Evolutionary conservation across 306 rosid species (phyloP), one percentile per base, ranked within the genome.

Genomic region (Vigna radiata): DNA sequence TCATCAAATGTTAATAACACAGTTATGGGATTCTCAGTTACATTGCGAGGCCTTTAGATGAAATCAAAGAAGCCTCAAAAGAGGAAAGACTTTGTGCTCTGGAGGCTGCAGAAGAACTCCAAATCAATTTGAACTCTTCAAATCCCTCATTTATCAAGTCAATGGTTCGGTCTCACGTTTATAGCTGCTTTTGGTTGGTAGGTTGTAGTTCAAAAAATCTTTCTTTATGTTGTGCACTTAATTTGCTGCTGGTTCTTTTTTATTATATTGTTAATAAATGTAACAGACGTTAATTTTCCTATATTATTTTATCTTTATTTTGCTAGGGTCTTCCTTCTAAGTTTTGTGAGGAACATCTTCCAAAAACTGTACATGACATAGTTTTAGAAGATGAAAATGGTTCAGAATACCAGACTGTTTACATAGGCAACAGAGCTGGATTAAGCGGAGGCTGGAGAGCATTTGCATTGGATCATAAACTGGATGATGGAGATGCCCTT

Each of bases 141-240:
- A 85, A 87, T 58, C 95, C 96, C n/a, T 72, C 81, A 7, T 90
- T 90, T 61, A 52, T 88, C 41, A 92, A 92, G 76, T 88, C 97
- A 19, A 92, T 90, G 97, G 76, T 92, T 44, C 91, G 93, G 62
- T 92, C 97, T 79, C 95, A 92, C 78, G 96, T 92, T 79, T 92
- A 92, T 79, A 92, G 97, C 76, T 92, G 97, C 72, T 90, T 92
- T 78, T 92, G 97, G 97, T 73, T 92, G 97, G 97, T 92, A 86
- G 58, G 97, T 87, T 29, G 72, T 66, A 15, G 62, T 49, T 31
- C 39, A 64, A 47, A 60, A 46, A 25, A 27, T 25, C 12, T 66
- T 70, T 72, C 1, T 59, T 10, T 61, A 68, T 68, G 16, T 15
- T 50, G 60, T 48, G 39, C 31, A 43, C 69, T 10, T 53, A 31